These are phyloP conservation scores for Wickerhamiella infanticola DNA, from an alignment of 1,139 yeast genomes.

Conservation along the genomic window DNA sequence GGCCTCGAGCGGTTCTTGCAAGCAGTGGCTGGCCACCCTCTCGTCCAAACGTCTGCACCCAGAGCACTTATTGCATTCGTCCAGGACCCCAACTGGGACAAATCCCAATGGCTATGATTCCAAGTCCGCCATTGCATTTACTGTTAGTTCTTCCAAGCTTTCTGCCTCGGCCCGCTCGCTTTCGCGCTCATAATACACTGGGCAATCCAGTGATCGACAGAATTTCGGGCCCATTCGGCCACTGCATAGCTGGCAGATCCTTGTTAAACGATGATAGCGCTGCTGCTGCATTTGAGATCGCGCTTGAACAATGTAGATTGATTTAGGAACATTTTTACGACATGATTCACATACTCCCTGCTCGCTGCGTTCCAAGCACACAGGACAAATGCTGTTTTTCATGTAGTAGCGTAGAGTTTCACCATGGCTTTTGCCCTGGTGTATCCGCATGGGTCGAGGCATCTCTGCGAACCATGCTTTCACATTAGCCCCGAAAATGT, in stretches of 20 bases:
- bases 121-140: background rate
- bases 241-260: conserved; percentile 22
- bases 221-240: conserved; percentile 14
- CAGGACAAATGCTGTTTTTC: conserved; percentile 8
- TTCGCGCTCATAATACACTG: conserved; percentile 27
- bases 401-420: conserved; percentile 15
- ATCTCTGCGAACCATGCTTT: conserved; percentile 63
- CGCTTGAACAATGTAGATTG: conserved; percentile 12
- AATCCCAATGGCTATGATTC: conserved; percentile 15
- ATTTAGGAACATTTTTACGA: conserved; percentile 6
- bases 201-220: conserved; percentile 33
- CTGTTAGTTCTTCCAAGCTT: conserved; percentile 5
- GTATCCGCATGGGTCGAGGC: conserved; percentile 27
- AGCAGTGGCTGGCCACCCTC: conserved; percentile 85
- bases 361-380: conserved; percentile 7
- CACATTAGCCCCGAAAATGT: conserved; percentile 68
- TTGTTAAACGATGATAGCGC: conserved; percentile 17
- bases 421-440: conserved; percentile 2
- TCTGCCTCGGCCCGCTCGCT: conserved; percentile 18
- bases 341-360: conserved; percentile 15
- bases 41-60: conserved; percentile 72
- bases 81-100: conserved; percentile 77
- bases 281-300: conserved; percentile 15
- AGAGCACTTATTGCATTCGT: conserved; percentile 67
- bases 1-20: conserved; percentile 72